These are phyloP conservation scores for Cerrena zonata DNA, from an alignment of 1,284 basidiomycete species.

Conservation along the genomic window DNA sequence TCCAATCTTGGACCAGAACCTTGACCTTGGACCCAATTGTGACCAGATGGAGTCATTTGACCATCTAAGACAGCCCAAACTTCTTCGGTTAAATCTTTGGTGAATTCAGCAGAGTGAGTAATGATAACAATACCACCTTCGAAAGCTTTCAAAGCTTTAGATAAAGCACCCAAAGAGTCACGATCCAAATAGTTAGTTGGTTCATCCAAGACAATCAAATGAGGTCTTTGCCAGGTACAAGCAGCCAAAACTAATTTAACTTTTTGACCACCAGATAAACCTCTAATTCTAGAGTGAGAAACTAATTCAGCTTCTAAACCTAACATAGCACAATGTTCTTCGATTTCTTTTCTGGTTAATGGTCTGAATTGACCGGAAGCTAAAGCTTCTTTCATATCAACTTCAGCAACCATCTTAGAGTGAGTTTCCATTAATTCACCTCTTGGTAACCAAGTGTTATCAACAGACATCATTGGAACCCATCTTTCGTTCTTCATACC, in stretches of 20 bases:
- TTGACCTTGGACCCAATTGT: too few relatives aligned
- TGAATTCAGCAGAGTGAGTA: slow-evolving; percentile 90
- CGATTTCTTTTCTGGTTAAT: slow-evolving; percentile 78
- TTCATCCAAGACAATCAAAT: slow-evolving; percentile 87
- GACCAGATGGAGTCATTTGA: too few relatives aligned
- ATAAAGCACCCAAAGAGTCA: slow-evolving; percentile 89
- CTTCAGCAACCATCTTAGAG: slow-evolving; percentile 92
- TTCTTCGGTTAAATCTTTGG: slow-evolving; percentile 78
- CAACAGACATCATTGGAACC: too few relatives aligned
- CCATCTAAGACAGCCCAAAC: too few relatives aligned
- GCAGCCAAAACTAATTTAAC: slow-evolving; percentile 92
- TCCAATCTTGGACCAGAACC: too few relatives aligned
- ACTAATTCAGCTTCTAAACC: neutral
- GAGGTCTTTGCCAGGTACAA: slow-evolving; percentile 83
- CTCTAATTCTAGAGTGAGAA: slow-evolving; percentile 49
- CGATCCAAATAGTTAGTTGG: slow-evolving; percentile 98
- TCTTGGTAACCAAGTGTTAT: too few relatives aligned
- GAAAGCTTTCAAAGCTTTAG: slow-evolving; percentile 81
- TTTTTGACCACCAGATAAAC: slow-evolving; percentile 94
- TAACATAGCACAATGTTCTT: neutral
- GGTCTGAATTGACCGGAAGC: slow-evolving; percentile 98
- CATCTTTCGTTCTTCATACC: too few relatives aligned
- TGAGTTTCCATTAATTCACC: slow-evolving; percentile 84
- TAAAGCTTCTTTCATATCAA: slow-evolving; percentile 90
- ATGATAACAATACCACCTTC: slow-evolving; percentile 93